phyloP scores from a whole-genome alignment of 2,329 filamentous ascomycete genomes.

The Penicillium sp. region DNA sequence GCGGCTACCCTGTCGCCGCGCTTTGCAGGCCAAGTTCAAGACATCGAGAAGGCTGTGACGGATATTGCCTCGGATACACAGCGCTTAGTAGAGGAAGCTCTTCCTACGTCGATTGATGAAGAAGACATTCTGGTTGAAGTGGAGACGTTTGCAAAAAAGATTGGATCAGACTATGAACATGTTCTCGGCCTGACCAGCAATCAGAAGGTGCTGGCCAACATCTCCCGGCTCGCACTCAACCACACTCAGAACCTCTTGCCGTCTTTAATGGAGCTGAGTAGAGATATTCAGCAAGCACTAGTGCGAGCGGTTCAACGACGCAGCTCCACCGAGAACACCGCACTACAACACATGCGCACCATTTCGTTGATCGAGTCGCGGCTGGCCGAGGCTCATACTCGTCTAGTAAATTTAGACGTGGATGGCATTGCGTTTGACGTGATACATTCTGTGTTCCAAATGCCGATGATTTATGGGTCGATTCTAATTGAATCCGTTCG shows the following conservation, averaged over 20 bases:
- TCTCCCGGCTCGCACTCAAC: constrained; percentile 58
- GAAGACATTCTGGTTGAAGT: constrained; percentile 72
- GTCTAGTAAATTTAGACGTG: constrained; percentile 65
- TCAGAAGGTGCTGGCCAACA: constrained; percentile 56
- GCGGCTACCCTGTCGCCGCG: constrained; percentile 54
- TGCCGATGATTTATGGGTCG: constrained; percentile 85
- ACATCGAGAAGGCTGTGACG: constrained; percentile 56
- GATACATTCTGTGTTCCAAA: constrained; percentile 69
- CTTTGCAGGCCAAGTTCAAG: constrained; percentile 55
- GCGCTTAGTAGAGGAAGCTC: constrained; percentile 33
- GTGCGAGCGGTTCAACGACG: constrained; percentile 55
- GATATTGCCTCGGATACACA: constrained; percentile 55
- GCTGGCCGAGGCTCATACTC: constrained; percentile 64
- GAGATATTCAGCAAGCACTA: constrained; percentile 50
- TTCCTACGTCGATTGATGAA: constrained; percentile 56
- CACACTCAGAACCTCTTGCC: constrained; percentile 61
- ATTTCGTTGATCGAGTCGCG: constrained; percentile 74
- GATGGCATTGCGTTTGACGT: constrained; percentile 78
- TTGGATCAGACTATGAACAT: constrained; percentile 77
- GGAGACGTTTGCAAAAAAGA: constrained; percentile 76
- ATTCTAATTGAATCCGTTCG: constrained; percentile 80
- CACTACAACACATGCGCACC: constrained; percentile 69
- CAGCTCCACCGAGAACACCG: constrained; percentile 60
- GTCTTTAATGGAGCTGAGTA: constrained; percentile 51
- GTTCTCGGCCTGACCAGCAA: constrained; percentile 63